These are phyloP conservation scores for Penicillium lagena DNA, from an alignment of 495 filamentous ascomycete genomes.

Conservation along the genomic window DNA sequence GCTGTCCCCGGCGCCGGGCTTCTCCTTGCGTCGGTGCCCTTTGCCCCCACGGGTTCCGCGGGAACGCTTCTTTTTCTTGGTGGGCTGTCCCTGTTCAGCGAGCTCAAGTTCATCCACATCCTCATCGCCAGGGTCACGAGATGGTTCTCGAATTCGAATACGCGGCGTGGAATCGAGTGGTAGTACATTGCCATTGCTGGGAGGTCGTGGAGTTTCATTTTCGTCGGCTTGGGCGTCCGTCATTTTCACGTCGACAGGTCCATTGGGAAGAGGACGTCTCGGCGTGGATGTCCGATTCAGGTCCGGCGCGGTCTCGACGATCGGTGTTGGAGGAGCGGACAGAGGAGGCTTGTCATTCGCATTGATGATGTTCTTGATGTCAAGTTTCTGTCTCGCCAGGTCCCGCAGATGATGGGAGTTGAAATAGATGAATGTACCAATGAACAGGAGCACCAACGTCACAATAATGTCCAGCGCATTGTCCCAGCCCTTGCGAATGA, in stretches of 20 bases:
- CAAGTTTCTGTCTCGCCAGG: constrained; percentile 44
- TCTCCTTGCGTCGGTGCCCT: constrained; percentile 60
- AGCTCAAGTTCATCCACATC: constrained; percentile 14
- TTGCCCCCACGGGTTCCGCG: constrained; percentile 78
- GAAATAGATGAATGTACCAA: constrained; percentile 43
- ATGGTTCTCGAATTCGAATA: constrained; percentile 40
- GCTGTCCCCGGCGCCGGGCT: constrained; percentile 36
- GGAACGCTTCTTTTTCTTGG: constrained; percentile 67
- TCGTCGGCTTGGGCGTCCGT: constrained; percentile 12
- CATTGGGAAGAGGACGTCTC: constrained; percentile 18
- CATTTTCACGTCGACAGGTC: constrained; percentile 30
- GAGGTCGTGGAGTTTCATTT: constrained; percentile 19
- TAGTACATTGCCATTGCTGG: constrained; percentile 13
- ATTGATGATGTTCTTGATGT: constrained; percentile 45
- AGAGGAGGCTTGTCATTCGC: constrained; percentile 35
- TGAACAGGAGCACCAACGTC: constrained; percentile 34
- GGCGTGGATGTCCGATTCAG: constrained; percentile 19
- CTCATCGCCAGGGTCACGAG: constrained; percentile 30
- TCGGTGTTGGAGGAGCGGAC: constrained; percentile 40
- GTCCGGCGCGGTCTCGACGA: constrained; percentile 21
- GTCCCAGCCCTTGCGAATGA: constrained; percentile 47
- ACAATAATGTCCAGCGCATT: constrained; percentile 49
- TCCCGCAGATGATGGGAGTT: constrained; percentile 44
- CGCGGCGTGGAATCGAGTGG: constrained; percentile 18
- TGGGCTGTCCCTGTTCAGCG: constrained; percentile 39